Percentiles rank a stretch among this genome's conserved stretches.
phyloP scores from a whole-genome alignment of 108 stramenopile genomes.

The Aurantiochytrium sp. region DNA sequence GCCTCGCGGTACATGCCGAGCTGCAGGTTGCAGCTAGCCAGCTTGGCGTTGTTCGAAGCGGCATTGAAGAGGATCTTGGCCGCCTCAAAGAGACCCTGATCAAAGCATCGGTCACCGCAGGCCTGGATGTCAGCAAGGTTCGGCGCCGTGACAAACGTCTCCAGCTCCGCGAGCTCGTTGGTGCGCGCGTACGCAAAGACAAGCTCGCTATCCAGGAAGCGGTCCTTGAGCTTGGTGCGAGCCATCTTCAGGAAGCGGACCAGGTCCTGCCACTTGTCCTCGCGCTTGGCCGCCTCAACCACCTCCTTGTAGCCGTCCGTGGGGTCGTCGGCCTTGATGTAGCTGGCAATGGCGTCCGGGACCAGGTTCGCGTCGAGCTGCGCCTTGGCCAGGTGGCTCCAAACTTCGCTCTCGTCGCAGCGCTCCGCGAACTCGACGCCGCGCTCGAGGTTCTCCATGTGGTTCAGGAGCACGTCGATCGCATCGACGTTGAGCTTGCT shows the following conservation, averaged over 20 bases:
- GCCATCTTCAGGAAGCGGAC: constrained; percentile 98
- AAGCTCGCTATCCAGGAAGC: constrained; percentile 93
- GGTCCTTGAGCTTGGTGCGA: constrained; percentile 85
- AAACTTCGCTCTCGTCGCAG: constrained; percentile 91
- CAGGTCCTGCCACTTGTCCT: constrained; percentile 84
- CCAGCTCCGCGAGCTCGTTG: constrained; percentile 89
- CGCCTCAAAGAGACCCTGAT: constrained; percentile 91
- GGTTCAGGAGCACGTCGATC: constrained; percentile 93
- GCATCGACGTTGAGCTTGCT: constrained; percentile 92
- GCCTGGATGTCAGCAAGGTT: constrained; percentile 97
- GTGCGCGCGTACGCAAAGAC: constrained; percentile 95
- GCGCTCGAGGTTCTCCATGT: constrained; percentile 90
- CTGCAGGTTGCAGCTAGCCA: constrained; percentile 95
- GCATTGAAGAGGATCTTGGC: constrained; percentile 91
- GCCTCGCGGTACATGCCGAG: constrained; percentile 96
- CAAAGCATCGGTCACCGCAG: constrained; percentile 90
- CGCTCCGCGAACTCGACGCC: constrained; percentile 94
- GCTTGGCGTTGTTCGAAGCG: constrained; percentile 99
- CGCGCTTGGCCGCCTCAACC: constrained; percentile 86
- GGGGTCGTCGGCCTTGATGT: constrained; percentile 94
- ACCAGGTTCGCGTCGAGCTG: constrained; percentile 93
- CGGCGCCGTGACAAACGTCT: constrained; percentile 91
- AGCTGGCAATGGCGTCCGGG: constrained; percentile 88
- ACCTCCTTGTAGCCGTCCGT: constrained; percentile 86
- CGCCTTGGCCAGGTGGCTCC: constrained; percentile 96